Evolutionary conservation across 1,139 yeast species (phyloP).

Genomic region (Blastobotrys aristatus): DNA sequence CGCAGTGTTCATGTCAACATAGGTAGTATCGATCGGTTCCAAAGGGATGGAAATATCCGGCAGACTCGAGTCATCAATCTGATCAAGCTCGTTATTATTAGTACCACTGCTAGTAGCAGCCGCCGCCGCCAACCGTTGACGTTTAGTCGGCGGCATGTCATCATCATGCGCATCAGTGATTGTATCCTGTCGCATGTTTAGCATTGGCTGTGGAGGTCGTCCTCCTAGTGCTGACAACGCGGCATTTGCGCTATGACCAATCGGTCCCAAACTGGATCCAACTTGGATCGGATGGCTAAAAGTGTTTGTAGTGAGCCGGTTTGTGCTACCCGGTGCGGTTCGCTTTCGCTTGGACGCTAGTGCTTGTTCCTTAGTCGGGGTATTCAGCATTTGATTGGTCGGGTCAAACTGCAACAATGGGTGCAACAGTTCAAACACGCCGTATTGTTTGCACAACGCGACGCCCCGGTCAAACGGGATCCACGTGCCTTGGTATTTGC

Average conservation of each 20-base stretch:
- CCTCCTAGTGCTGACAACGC: background rate
- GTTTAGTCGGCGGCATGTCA: background rate
- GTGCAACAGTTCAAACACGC: slow-evolving; percentile 54
- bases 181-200: slow-evolving; percentile 7
- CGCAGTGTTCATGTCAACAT: slow-evolving; percentile 9
- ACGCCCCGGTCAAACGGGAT: slow-evolving; percentile 61
- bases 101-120: background rate
- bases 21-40: slow-evolving; percentile 14
- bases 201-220: slow-evolving; percentile 1
- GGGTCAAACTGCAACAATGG: slow-evolving; percentile 61
- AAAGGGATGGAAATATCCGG: slow-evolving; percentile 14
- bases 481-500: slow-evolving; percentile 95
- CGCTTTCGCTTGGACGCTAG: slow-evolving; percentile 35
- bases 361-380: slow-evolving; percentile 56
- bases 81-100: background rate
- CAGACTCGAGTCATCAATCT: slow-evolving; percentile 10
- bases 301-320: background rate
- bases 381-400: slow-evolving; percentile 45
- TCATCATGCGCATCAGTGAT: background rate
- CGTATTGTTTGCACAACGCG: slow-evolving; percentile 56
- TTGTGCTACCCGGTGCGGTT: background rate
- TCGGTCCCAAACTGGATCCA: background rate
- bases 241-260: background rate
- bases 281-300: slow-evolving; percentile 9
- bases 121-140: slow-evolving; percentile 2